A percentile compares a stretch with the other conserved stretches of the same genome.
These are phyloP conservation scores for Klebsormidium nitens DNA, from an alignment of 139 green algal species.

Conservation along the genomic window DNA sequence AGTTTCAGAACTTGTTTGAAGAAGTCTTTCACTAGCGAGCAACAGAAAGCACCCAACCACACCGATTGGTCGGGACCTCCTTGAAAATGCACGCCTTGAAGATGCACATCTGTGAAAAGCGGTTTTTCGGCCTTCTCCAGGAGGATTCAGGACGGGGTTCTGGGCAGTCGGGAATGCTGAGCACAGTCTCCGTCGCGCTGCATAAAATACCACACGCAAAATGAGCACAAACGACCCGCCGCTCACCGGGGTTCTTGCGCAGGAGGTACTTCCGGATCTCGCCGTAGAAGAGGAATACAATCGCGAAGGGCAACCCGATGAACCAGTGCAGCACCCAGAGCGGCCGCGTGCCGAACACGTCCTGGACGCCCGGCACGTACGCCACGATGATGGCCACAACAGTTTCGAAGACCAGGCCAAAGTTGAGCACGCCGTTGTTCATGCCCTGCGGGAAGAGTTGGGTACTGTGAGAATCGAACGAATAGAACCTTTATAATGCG, in stretches of 20 bases:
- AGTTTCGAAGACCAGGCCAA: slow-evolving; percentile 58
- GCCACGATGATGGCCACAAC: slow-evolving; percentile 49
- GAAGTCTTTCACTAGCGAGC: neutral
- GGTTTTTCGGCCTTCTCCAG: too few species aligned
- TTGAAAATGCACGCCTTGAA: neutral
- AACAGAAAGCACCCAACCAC: neutral
- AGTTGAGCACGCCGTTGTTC: slow-evolving; percentile 60
- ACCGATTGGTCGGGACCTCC: neutral
- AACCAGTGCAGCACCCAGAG: slow-evolving; percentile 63
- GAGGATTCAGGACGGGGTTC: too few species aligned
- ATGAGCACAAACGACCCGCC: slow-evolving; percentile 31
- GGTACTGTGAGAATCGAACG: too few species aligned
- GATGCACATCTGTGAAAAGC: neutral
- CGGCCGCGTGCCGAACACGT: slow-evolving; percentile 59
- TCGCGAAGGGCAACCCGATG: slow-evolving; percentile 53
- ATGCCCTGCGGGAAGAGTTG: slow-evolving; percentile 51
- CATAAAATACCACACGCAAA: neutral
- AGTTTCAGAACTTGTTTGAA: too few species aligned
- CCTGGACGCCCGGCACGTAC: slow-evolving; percentile 60
- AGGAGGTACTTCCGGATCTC: slow-evolving; percentile 64
- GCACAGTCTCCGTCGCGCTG: too few species aligned
- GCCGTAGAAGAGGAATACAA: slow-evolving; percentile 67
- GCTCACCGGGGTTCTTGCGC: slow-evolving; percentile 40
- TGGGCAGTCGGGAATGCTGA: too few species aligned
- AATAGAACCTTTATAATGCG: slow-evolving; percentile 21